Conservation (phyloP, 225 moss, liverwort and hornwort species). For the Bryoerythrophyllum caledonicum region DNA sequence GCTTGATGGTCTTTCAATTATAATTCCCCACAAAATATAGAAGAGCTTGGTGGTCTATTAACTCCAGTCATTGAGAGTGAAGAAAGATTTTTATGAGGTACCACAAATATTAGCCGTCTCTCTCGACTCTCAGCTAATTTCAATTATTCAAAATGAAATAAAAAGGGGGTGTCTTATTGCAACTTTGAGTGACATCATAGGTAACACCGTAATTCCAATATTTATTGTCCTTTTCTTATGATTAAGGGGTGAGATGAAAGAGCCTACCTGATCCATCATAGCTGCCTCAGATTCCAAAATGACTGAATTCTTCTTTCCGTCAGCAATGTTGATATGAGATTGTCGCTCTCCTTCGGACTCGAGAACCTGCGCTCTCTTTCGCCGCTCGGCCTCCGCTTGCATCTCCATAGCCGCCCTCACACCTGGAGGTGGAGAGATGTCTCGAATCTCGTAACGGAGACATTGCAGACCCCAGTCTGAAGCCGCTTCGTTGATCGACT, state of each 20-base stretch:
- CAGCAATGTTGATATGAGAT: slow-evolving; percentile 96
- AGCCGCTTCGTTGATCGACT: slow-evolving; percentile 94
- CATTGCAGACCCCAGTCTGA: slow-evolving; percentile 96
- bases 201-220: neutral
- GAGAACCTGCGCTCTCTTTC: slow-evolving; percentile 97
- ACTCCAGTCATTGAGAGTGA: too few relatives aligned
- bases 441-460: slow-evolving; percentile 94
- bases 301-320: slow-evolving; percentile 97
- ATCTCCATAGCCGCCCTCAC: slow-evolving; percentile 99
- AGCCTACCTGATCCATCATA: slow-evolving; percentile 93
- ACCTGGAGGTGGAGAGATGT: slow-evolving; percentile 95
- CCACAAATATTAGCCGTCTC: too few relatives aligned
- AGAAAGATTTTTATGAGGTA: too few relatives aligned
- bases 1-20: too few relatives aligned
- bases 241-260: neutral
- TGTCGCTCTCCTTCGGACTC: slow-evolving; percentile 99
- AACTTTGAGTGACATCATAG: too few relatives aligned
- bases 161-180: too few relatives aligned
- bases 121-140: too few relatives aligned
- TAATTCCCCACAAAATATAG: too few relatives aligned
- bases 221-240: neutral
- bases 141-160: too few relatives aligned
- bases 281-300: slow-evolving; percentile 99
- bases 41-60: too few relatives aligned
- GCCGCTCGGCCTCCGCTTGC: slow-evolving; percentile 98